Evolutionary conservation across 2,329 filamentous ascomycete species (phyloP).

Genomic region (Calcarisporium arbuscula): DNA sequence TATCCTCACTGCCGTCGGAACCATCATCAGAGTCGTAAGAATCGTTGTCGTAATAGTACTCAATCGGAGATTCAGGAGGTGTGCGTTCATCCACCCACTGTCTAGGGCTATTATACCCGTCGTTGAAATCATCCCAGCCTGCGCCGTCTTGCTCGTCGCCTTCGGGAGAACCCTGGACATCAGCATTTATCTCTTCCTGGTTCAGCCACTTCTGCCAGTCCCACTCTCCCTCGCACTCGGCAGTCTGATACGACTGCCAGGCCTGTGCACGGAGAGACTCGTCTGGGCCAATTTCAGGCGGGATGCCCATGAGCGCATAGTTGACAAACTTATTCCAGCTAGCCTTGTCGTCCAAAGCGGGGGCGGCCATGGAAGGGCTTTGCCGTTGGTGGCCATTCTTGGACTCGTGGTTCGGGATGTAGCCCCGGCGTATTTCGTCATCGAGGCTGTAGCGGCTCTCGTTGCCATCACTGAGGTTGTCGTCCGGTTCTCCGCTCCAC

Average conservation of each 20-base stretch:
- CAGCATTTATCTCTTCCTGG: slow-evolving; percentile 8
- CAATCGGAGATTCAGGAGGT: no score
- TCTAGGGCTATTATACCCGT: slow-evolving; percentile 7
- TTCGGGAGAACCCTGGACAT: no score
- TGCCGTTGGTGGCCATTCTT: slow-evolving; percentile 5
- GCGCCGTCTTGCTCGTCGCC: slow-evolving; percentile 8
- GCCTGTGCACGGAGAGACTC: slow-evolving; percentile 17
- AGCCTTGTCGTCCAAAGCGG: slow-evolving; percentile 11
- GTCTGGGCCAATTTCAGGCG: slow-evolving; percentile 16
- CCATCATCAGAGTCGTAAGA: no score
- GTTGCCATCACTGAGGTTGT: slow-evolving; percentile 8
- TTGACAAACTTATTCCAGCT: slow-evolving; percentile 22
- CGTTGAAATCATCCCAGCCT: slow-evolving; percentile 6
- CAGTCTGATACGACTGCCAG: slow-evolving; percentile 13
- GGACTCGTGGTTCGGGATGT: slow-evolving; percentile 17
- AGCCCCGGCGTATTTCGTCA: slow-evolving; percentile 27
- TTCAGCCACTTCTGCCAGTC: slow-evolving; percentile 17
- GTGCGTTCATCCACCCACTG: no score
- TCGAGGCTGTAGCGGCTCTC: slow-evolving; percentile 18
- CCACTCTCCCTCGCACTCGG: slow-evolving; percentile 11
- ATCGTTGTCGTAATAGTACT: no score
- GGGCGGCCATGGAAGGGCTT: slow-evolving; percentile 8
- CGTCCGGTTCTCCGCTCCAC: slow-evolving; percentile 20
- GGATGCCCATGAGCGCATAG: slow-evolving; percentile 16
- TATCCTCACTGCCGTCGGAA: no score